phyloP scores from a whole-genome alignment of 1,284 basidiomycete species.

The Rhodotorula sp. region DNA sequence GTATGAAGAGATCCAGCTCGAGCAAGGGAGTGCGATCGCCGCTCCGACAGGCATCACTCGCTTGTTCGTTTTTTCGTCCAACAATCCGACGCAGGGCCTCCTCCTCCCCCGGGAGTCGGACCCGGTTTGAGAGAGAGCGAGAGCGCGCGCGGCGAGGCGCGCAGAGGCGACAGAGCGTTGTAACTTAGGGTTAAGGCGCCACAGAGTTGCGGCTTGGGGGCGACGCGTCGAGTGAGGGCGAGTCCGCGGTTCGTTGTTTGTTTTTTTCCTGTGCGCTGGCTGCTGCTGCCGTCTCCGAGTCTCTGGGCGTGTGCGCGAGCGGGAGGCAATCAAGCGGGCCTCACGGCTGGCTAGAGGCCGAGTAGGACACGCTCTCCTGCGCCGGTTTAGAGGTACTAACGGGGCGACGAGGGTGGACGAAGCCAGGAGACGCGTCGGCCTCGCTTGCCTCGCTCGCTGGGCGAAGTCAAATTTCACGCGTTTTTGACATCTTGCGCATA shows the following conservation, averaged over 20 bases:
- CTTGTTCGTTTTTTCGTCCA: not conserved
- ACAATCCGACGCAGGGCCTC: conserved; percentile 1
- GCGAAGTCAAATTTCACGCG: not conserved
- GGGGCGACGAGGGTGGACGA: not conserved
- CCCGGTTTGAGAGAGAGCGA: not conserved
- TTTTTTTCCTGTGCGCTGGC: conserved; percentile 9
- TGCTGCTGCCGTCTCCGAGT: not conserved
- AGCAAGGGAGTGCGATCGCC: too few species aligned
- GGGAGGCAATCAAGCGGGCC: too few species aligned
- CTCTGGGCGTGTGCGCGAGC: too few species aligned
- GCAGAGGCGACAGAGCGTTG: not conserved
- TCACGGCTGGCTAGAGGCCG: too few species aligned
- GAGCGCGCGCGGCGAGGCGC: not conserved
- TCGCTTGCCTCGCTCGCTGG: not conserved
- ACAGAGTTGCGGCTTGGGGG: conserved; percentile 1
- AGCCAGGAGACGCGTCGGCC: not conserved
- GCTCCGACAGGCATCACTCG: too few species aligned
- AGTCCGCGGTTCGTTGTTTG: not conserved
- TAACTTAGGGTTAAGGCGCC: conserved; percentile 28
- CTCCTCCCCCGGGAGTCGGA: not conserved
- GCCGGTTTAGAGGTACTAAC: too few species aligned
- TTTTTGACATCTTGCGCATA: not conserved
- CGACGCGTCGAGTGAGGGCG: conserved; percentile 19
- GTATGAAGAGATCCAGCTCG: too few species aligned
- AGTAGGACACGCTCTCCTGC: too few species aligned